Evolutionary conservation across 768 basidiomycete species (phyloP).

Genomic region (Lanmaoa pseudosensibilis): DNA sequence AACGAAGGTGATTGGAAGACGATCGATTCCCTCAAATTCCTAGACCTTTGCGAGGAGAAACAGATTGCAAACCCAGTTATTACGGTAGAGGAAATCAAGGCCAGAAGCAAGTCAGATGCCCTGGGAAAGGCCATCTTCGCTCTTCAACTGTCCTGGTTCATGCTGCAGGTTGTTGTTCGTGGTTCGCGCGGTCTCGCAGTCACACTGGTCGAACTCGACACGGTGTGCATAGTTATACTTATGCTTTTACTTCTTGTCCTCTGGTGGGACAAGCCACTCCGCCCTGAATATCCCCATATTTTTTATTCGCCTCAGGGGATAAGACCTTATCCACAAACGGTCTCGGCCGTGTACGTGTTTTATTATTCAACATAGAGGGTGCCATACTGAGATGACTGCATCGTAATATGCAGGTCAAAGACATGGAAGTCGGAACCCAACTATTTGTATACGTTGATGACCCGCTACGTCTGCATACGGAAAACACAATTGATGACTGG

Average conservation of each 20-base stretch:
- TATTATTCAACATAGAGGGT: not conserved
- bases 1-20: not conserved
- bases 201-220: conserved; percentile 5
- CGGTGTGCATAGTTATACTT: not conserved
- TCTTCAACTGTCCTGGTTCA: conserved; percentile 1
- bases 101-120: not conserved
- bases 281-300: not conserved
- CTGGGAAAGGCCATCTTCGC: not conserved
- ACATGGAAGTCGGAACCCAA: not conserved
- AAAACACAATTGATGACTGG: not conserved
- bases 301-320: not conserved
- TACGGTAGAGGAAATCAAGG: not conserved
- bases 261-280: conserved; percentile 3
- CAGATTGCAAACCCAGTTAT: not conserved
- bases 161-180: not conserved
- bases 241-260: not conserved
- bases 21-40: not conserved
- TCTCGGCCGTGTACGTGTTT: not conserved
- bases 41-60: not conserved
- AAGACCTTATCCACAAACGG: no score
- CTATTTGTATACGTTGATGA: not conserved
- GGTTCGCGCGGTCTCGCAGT: not conserved
- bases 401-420: not conserved
- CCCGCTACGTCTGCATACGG: not conserved
- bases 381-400: not conserved